phyloP scores from a whole-genome alignment of 1,284 basidiomycete genomes.

The Polyporus tsugae region DNA sequence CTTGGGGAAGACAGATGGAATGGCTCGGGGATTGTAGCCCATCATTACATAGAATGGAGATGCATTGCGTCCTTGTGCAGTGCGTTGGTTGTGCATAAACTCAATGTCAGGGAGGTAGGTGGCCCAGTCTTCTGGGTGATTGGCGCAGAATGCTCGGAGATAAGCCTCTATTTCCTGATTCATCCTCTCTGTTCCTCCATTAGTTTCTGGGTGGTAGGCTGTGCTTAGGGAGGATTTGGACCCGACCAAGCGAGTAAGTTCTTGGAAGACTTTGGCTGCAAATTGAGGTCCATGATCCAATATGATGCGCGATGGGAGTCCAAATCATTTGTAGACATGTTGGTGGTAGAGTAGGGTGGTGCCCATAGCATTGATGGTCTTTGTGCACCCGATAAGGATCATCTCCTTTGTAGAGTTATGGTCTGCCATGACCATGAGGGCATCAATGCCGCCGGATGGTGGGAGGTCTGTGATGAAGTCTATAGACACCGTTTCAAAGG shows the following conservation, averaged over 20 bases:
- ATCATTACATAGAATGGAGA: slow-evolving; percentile 41
- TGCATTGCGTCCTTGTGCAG: slow-evolving; percentile 34
- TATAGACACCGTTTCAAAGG: slow-evolving; percentile 36
- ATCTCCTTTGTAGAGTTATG: slow-evolving; percentile 41
- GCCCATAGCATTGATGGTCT: slow-evolving; percentile 1
- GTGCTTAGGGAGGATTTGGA: slow-evolving; percentile 35
- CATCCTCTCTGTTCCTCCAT: slow-evolving; percentile 42
- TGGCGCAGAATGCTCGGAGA: slow-evolving; percentile 30
- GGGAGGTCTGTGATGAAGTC: slow-evolving; percentile 50
- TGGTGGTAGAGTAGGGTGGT: slow-evolving; percentile 15
- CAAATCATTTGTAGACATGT: slow-evolving; percentile 18
- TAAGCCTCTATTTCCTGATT: slow-evolving; percentile 41
- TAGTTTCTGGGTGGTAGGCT: slow-evolving; percentile 41
- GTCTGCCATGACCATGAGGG: slow-evolving; percentile 49
- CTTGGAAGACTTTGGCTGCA: slow-evolving; percentile 39
- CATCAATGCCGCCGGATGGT: slow-evolving; percentile 41
- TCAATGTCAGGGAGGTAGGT: slow-evolving; percentile 35
- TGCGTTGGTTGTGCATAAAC: slow-evolving; percentile 36
- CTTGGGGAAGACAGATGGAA: background rate
- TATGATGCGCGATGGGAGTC: slow-evolving; percentile 34
- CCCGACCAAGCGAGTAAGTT: slow-evolving; percentile 34
- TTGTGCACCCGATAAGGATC: slow-evolving; percentile 40
- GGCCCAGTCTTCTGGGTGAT: slow-evolving; percentile 44
- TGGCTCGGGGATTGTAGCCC: slow-evolving; percentile 8
- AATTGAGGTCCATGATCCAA: slow-evolving; percentile 48